phyloP scores from a whole-genome alignment of 2,329 filamentous ascomycete genomes.

The Ophiocordyceps robertsii region DNA sequence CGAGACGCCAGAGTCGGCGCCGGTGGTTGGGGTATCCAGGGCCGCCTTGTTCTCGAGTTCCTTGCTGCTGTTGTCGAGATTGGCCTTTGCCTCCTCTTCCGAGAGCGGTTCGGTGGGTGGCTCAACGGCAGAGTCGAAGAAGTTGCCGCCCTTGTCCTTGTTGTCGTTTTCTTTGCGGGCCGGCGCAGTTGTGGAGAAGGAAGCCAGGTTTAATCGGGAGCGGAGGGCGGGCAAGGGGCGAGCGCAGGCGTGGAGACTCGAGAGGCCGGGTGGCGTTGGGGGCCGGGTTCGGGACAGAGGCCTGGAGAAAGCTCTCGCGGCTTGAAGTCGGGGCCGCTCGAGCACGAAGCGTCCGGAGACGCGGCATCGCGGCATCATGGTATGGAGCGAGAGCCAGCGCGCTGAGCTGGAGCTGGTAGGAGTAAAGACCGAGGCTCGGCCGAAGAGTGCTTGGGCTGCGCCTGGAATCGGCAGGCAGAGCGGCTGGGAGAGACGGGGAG shows the following conservation, averaged over 20 bases:
- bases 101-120: constrained; percentile 30
- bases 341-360: constrained; percentile 24
- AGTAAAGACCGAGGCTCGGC: constrained; percentile 1
- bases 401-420: neutral
- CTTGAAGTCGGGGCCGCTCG: constrained; percentile 17
- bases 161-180: constrained; percentile 23
- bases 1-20: constrained; percentile 28
- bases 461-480: neutral
- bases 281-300: constrained; percentile 13
- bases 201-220: constrained; percentile 13
- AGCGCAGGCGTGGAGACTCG: constrained; percentile 16
- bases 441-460: neutral
- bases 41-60: constrained; percentile 31
- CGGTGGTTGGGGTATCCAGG: constrained; percentile 29
- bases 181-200: constrained; percentile 22
- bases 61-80: constrained; percentile 28
- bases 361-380: constrained; percentile 28
- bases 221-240: constrained; percentile 16
- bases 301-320: constrained; percentile 11
- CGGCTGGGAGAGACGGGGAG: neutral
- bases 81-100: constrained; percentile 39
- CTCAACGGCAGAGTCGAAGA: constrained; percentile 34
- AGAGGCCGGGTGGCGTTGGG: constrained; percentile 12
- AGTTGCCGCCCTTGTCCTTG: constrained; percentile 27
- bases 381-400: neutral